Percentiles rank a stretch among this genome's conserved stretches.
Evolutionary conservation across 2,329 filamentous ascomycete genomes (phyloP).

Genomic region (Phialophora macrospora): DNA sequence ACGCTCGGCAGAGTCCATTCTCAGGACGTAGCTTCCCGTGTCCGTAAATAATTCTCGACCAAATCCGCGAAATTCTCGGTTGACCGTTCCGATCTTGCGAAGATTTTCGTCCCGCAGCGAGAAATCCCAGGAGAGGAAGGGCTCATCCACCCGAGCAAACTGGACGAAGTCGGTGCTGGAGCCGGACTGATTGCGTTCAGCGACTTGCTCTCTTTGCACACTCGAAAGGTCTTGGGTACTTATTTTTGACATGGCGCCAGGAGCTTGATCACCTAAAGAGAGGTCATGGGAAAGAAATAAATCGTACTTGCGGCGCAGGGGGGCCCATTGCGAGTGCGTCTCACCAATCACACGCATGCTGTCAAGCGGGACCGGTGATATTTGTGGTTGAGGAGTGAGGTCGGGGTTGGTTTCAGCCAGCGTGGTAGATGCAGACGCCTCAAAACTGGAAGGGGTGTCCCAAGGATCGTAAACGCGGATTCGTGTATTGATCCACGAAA

Average conservation of each 20-base stretch:
- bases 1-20: slow-evolving; percentile 62
- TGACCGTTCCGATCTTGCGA: slow-evolving; percentile 63
- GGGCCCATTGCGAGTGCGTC: slow-evolving; percentile 68
- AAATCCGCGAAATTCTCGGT: slow-evolving; percentile 67
- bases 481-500: slow-evolving; percentile 66
- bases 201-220: slow-evolving; percentile 53
- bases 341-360: slow-evolving; percentile 68
- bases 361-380: slow-evolving; percentile 59
- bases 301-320: slow-evolving; percentile 66
- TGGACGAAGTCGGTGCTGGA: slow-evolving; percentile 55
- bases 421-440: slow-evolving; percentile 43
- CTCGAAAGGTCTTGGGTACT: slow-evolving; percentile 53
- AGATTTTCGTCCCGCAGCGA: slow-evolving; percentile 58
- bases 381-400: slow-evolving; percentile 54
- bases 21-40: slow-evolving; percentile 66
- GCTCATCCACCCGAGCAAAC: slow-evolving; percentile 67
- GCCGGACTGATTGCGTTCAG: slow-evolving; percentile 11
- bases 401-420: slow-evolving; percentile 37
- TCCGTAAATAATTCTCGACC: slow-evolving; percentile 69
- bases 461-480: slow-evolving; percentile 63
- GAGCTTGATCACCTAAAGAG: slow-evolving; percentile 41
- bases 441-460: slow-evolving; percentile 43
- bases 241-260: slow-evolving; percentile 3
- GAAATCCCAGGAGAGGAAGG: slow-evolving; percentile 69
- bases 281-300: slow-evolving; percentile 63